These are phyloP conservation scores for Cardamine occulta DNA, from an alignment of 345 rosid genomes.

Conservation along the genomic window DNA sequence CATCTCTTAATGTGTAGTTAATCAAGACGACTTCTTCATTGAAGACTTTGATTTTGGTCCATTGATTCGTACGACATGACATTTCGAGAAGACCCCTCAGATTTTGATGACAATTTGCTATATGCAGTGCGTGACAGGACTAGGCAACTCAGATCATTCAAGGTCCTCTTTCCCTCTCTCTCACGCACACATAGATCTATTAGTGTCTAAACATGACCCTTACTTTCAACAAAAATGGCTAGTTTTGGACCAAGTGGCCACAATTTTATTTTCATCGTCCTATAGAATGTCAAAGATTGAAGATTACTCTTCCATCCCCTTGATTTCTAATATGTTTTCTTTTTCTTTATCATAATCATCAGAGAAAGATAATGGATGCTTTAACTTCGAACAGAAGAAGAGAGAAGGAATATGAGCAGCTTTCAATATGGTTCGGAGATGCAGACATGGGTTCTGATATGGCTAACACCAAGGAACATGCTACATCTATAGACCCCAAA, in stretches of 20 bases:
- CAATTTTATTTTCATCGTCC: slow-evolving; percentile 3
- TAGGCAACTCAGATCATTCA: slow-evolving; percentile 60
- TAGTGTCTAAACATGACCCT: not conserved
- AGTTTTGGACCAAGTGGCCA: not conserved
- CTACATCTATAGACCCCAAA: slow-evolving; percentile 21
- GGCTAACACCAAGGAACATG: slow-evolving; percentile 29
- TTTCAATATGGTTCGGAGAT: slow-evolving; percentile 79
- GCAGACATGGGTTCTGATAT: slow-evolving; percentile 47
- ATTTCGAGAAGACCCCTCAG: slow-evolving; percentile 61
- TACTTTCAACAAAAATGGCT: slow-evolving; percentile 14
- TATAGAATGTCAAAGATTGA: slow-evolving; percentile 21
- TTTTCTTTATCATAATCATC: slow-evolving; percentile 27
- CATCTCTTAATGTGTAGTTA: slow-evolving; percentile 44
- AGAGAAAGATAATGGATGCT: slow-evolving; percentile 71
- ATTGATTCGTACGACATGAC: slow-evolving; percentile 58
- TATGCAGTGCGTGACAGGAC: slow-evolving; percentile 55
- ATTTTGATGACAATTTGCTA: slow-evolving; percentile 52
- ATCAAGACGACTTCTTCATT: slow-evolving; percentile 43
- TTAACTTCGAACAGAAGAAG: slow-evolving; percentile 61
- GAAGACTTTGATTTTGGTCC: slow-evolving; percentile 48
- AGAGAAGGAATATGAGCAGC: slow-evolving; percentile 76
- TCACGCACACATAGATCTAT: not conserved
- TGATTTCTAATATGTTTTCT: slow-evolving; percentile 26
- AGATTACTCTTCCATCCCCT: not conserved
- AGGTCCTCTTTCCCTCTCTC: slow-evolving; percentile 51